Evolutionary conservation across 2,329 filamentous ascomycete genomes (phyloP), one percentile per base, ranked within the genome.

Genomic region (Alternaria arborescens): DNA sequence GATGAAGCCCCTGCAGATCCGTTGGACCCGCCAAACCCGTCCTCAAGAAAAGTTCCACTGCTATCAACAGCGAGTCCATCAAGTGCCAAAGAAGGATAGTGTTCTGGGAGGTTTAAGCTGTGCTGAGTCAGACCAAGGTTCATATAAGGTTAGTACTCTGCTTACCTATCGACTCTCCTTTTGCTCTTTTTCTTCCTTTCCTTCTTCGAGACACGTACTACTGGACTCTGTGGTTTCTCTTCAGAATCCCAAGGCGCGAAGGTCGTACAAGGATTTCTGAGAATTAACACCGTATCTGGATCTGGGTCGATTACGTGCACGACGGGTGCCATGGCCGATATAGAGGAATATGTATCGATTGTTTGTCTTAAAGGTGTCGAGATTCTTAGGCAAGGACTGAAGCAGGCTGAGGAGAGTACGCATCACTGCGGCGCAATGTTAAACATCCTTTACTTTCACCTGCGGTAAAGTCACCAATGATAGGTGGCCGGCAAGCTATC

Each of bases 271-370:
- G 56, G 22, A 28, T 32, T 36, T 4, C 16, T 50, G 3, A 59
- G 28, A 8, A 12, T 41, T 5, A 59, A 43, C 24, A 59, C 16
- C 2, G 56, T 59, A 26, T 59, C 56, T 10, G 42, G 32, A 20
- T 59, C 34, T 1, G 51, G 50, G 4, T 59, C 56, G 34, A 55
- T 48, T 12, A 34, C 34, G 43, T 59, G 26, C 1, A 40, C 36
- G 8, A 26, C 20, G 3, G 26, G 20, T 12, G 42, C 34, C 50
- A 54, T 59, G 14, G 16, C 2, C 3, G 14, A 14, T 12, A 34
- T 6, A 6, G 32, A 34, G 11, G 14, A 34, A 34, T 0, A 14
- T 5, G 12, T 0, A 16, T 12, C 32, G 10, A 32, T 32, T 26
- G 24, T 26, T 26, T 26, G 24, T 26, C 24, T 26, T 26, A 26